A percentile compares a stretch with the other conserved stretches of the same genome.
These are phyloP conservation scores for Amanita inopinata DNA, from an alignment of 768 basidiomycete genomes.

Conservation along the genomic window DNA sequence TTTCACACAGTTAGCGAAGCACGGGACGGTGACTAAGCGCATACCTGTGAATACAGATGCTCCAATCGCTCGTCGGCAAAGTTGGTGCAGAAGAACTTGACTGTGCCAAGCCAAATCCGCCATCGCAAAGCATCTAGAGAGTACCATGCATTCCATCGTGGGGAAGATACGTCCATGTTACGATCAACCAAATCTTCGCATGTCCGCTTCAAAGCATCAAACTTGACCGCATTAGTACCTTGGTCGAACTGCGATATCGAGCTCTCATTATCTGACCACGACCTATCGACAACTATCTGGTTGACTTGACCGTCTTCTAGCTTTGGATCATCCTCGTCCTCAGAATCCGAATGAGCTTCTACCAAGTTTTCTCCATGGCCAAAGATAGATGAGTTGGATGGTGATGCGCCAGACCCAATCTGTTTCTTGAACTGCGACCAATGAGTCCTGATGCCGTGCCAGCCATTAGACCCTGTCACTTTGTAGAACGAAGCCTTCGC, in stretches of 20 bases:
- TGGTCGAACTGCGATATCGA: slow-evolving; percentile 45
- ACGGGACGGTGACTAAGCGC: background rate
- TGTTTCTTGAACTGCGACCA: slow-evolving; percentile 46
- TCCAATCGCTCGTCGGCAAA: slow-evolving; percentile 49
- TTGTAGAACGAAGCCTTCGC: background rate
- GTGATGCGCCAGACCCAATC: slow-evolving; percentile 45
- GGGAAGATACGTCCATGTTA: slow-evolving; percentile 17
- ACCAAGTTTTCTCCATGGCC: slow-evolving; percentile 35
- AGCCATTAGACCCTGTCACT: background rate
- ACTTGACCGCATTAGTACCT: slow-evolving; percentile 37
- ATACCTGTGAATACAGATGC: slow-evolving; percentile 33
- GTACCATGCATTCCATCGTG: slow-evolving; percentile 21
- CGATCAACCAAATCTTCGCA: slow-evolving; percentile 23
- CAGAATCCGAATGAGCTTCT: slow-evolving; percentile 25
- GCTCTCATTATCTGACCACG: slow-evolving; percentile 52
- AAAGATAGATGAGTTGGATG: slow-evolving; percentile 39
- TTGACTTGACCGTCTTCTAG: slow-evolving; percentile 40
- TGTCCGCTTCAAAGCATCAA: slow-evolving; percentile 30
- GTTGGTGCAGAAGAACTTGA: slow-evolving; percentile 48
- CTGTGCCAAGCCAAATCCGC: slow-evolving; percentile 44
- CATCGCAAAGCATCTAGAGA: slow-evolving; percentile 41
- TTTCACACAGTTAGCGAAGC: slow-evolving; percentile 12
- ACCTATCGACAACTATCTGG: slow-evolving; percentile 68
- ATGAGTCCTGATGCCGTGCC: slow-evolving; percentile 13
- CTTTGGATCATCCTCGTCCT: slow-evolving; percentile 15